Evolutionary conservation across 1,284 basidiomycete species (phyloP).

Genomic region (Cutaneotrichosporon arboriforme): DNA sequence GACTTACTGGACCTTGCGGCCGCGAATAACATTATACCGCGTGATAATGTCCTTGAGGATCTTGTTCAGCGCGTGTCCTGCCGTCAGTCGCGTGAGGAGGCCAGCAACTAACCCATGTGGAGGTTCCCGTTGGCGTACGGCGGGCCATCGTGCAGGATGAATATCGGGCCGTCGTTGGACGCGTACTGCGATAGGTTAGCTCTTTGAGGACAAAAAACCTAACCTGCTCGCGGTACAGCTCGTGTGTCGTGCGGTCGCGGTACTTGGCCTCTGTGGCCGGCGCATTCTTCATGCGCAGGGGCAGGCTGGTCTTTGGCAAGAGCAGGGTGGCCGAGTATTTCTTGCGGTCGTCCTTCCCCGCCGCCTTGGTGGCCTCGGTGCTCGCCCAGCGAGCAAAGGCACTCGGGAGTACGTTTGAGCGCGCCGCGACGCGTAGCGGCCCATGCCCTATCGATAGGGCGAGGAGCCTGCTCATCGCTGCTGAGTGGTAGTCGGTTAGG

Average conservation of each 20-base stretch:
- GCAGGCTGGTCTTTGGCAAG: conserved; percentile 78
- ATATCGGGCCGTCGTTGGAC: conserved; percentile 55
- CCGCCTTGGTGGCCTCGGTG: not conserved
- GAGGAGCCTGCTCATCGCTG: conserved; percentile 13
- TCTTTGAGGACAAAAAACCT: not conserved
- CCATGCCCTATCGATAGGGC: not conserved
- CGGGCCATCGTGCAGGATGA: conserved; percentile 91
- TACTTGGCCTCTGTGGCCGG: conserved; percentile 59
- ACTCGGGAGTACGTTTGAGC: no score
- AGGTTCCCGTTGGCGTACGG: conserved; percentile 96
- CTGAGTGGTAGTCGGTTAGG: not conserved
- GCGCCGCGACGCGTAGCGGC: not conserved
- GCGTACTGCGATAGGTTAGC: conserved; percentile 54
- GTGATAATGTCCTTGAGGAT: conserved; percentile 95
- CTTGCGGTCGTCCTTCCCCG: conserved; percentile 12
- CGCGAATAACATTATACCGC: conserved; percentile 75
- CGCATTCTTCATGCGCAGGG: conserved; percentile 65
- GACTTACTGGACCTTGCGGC: conserved; percentile 72
- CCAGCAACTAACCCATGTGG: conserved; percentile 70
- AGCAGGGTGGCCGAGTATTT: conserved; percentile 65
- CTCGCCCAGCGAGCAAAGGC: not conserved
- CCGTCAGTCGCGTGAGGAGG: not conserved
- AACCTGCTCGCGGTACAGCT: conserved; percentile 81
- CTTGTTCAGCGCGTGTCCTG: conserved; percentile 95
- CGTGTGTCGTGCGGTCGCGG: conserved; percentile 62